phyloP scores from a whole-genome alignment of 257 asterid species.

The Solanum boliviense region DNA sequence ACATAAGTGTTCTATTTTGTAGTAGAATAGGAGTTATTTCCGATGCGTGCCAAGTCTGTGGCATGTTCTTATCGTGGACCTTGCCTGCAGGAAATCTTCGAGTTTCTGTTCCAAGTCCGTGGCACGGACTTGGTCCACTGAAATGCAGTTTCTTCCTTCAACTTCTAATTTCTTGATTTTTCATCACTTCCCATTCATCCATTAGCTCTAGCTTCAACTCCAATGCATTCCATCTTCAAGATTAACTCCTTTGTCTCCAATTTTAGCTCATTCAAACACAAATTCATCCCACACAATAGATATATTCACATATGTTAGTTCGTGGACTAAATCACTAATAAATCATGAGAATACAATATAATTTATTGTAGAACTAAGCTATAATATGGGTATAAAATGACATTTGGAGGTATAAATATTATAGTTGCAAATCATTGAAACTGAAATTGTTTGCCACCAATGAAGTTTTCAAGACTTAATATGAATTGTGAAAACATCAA shows the following conservation, averaged over 20 bases:
- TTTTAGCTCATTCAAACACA: not conserved
- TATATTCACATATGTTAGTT: not conserved
- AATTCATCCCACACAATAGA: not conserved
- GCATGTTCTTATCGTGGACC: not conserved
- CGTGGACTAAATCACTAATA: not conserved
- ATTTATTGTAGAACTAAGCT: not conserved
- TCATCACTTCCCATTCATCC: not conserved
- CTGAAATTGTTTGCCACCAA: not conserved
- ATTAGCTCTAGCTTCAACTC: not conserved
- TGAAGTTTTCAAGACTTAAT: not conserved
- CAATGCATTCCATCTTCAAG: not conserved
- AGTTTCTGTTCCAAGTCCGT: not conserved
- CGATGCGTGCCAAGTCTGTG: not conserved
- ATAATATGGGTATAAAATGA: not conserved
- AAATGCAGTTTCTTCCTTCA: not conserved
- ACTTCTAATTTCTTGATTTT: not conserved
- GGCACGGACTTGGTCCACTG: not conserved
- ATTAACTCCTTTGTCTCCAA: not conserved
- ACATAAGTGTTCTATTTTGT: not conserved
- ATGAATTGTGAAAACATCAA: not conserved
- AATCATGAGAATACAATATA: not conserved
- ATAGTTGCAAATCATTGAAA: not conserved
- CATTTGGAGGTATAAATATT: not conserved
- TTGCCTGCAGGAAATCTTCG: not conserved
- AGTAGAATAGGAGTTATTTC: not conserved